These are phyloP conservation scores for Acaromyces ingoldii DNA, from an alignment of 1,284 basidiomycete species.

Conservation along the genomic window DNA sequence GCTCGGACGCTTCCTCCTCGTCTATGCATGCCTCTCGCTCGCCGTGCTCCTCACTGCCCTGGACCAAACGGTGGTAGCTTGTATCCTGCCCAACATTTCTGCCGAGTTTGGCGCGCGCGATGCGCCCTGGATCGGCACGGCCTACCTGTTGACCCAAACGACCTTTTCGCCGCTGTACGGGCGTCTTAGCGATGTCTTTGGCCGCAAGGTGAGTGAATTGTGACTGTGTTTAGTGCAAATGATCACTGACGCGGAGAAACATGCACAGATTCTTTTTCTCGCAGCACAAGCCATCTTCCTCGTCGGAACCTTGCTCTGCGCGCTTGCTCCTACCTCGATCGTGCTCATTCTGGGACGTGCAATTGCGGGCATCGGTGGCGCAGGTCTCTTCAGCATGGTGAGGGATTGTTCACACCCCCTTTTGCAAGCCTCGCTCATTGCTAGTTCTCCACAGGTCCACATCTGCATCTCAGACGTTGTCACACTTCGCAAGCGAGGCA, in stretches of 20 bases:
- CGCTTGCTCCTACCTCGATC: constrained; percentile 5
- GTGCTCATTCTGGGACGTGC: constrained; percentile 10
- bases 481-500: constrained; percentile 12
- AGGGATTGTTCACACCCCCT: not conserved
- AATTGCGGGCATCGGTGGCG: constrained; percentile 14
- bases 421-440: not conserved
- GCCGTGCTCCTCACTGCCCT: constrained; percentile 11
- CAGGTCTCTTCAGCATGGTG: constrained; percentile 11
- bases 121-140: constrained; percentile 13
- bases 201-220: constrained; percentile 19
- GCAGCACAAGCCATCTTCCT: constrained; percentile 6
- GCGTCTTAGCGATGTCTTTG: constrained; percentile 45
- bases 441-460: constrained; percentile 1
- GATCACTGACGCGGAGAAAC: not conserved
- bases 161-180: constrained; percentile 50
- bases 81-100: constrained; percentile 11
- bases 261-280: not conserved
- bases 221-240: not conserved
- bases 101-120: constrained; percentile 8
- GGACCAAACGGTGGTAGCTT: constrained; percentile 14
- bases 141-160: constrained; percentile 48
- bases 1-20: constrained; percentile 8
- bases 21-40: constrained; percentile 11
- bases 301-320: constrained; percentile 8
- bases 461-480: constrained; percentile 17